A percentile compares a stretch with the other conserved stretches of the same genome.
phyloP scores from a whole-genome alignment of 2,329 filamentous ascomycete genomes.

The Fonsecaea erecta region DNA sequence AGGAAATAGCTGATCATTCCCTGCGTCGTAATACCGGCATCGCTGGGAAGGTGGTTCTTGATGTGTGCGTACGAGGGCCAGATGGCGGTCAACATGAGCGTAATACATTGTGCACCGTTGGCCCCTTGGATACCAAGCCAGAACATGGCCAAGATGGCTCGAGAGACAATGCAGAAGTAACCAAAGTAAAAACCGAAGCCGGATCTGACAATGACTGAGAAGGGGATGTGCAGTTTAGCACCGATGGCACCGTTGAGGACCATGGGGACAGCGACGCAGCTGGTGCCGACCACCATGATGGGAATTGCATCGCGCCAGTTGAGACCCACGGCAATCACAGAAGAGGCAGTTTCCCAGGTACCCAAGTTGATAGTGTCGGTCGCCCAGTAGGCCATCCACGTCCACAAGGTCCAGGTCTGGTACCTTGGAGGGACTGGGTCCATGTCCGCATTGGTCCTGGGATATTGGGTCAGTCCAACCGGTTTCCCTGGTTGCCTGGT shows the following conservation, averaged over 20 bases:
- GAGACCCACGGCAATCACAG: conserved; percentile 58
- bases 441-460: conserved; percentile 57
- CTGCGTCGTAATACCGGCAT: conserved; percentile 60
- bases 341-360: conserved; percentile 60
- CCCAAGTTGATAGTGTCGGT: conserved; percentile 48
- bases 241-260: conserved; percentile 61
- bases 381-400: conserved; percentile 50
- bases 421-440: conserved; percentile 45
- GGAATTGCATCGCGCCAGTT: conserved; percentile 48
- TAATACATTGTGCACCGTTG: conserved; percentile 42
- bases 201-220: conserved; percentile 61
- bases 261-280: conserved; percentile 39
- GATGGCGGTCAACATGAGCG: conserved; percentile 45
- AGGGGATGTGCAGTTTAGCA: conserved; percentile 53
- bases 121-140: conserved; percentile 53
- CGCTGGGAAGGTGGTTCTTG: conserved; percentile 57
- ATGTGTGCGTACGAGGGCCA: conserved; percentile 55
- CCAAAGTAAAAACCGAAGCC: conserved; percentile 63
- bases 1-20: conserved; percentile 63
- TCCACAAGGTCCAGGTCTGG: conserved; percentile 40
- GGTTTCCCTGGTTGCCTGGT: background rate
- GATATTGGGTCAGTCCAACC: conserved; percentile 45
- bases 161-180: conserved; percentile 60
- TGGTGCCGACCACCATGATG: conserved; percentile 31
- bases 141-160: conserved; percentile 60